These are phyloP conservation scores for Lolium rigidum DNA, from an alignment of 176 grass and related monocot species.

Conservation along the genomic window DNA sequence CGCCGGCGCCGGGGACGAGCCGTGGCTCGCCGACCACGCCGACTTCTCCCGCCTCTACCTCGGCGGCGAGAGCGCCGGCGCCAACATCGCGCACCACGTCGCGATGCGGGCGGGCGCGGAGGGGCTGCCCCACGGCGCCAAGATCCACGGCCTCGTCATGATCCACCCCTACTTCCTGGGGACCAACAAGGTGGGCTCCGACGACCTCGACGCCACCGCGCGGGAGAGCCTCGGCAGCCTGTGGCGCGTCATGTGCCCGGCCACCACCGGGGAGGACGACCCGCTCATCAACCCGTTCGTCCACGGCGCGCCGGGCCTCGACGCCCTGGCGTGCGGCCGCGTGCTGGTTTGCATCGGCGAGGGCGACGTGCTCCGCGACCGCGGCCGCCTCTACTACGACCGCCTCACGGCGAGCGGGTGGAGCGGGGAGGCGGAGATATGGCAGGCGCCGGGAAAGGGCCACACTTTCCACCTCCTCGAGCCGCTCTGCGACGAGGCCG, in stretches of 20 bases:
- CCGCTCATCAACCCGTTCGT: slow-evolving; percentile 64
- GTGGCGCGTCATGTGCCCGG: slow-evolving; percentile 65
- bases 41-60: slow-evolving; percentile 78
- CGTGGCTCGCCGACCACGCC: slow-evolving; percentile 47
- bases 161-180: slow-evolving; percentile 90
- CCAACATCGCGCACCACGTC: slow-evolving; percentile 84
- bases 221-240: slow-evolving; percentile 50
- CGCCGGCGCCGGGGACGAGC: slow-evolving; percentile 21
- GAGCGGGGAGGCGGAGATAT: slow-evolving; percentile 50
- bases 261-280: slow-evolving; percentile 59
- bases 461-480: slow-evolving; percentile 68
- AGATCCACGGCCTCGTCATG: slow-evolving; percentile 62
- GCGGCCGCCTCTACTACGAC: slow-evolving; percentile 58
- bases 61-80: slow-evolving; percentile 79
- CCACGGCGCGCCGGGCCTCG: slow-evolving; percentile 36
- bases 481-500: slow-evolving; percentile 49
- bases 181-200: slow-evolving; percentile 51
- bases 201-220: slow-evolving; percentile 38
- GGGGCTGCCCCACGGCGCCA: slow-evolving; percentile 41
- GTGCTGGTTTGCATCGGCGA: slow-evolving; percentile 57
- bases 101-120: slow-evolving; percentile 55
- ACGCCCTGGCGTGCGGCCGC: slow-evolving; percentile 43
- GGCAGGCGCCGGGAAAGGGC: slow-evolving; percentile 55
- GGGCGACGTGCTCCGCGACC: slow-evolving; percentile 63
- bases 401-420: slow-evolving; percentile 50